These are phyloP conservation scores for Cladosporium sp. DNA, from an alignment of 2,329 filamentous ascomycete genomes.

Conservation along the genomic window DNA sequence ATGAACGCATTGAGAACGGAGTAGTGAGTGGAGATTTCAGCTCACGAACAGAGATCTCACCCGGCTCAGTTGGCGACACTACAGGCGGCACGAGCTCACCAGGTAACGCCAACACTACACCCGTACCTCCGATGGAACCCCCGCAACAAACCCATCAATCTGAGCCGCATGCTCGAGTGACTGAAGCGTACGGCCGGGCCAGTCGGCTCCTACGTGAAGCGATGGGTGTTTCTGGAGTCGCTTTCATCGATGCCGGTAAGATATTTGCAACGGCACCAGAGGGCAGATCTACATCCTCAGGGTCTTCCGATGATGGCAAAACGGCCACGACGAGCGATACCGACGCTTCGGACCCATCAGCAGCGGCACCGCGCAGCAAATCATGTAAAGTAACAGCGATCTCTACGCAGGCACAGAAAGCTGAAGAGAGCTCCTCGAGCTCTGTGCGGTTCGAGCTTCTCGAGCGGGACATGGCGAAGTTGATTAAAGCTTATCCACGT, in stretches of 20 bases:
- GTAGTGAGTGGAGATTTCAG: neutral
- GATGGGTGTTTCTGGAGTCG: slow-evolving; percentile 43
- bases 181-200: slow-evolving; percentile 40
- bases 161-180: neutral
- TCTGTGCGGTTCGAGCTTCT: neutral
- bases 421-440: neutral
- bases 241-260: slow-evolving; percentile 28
- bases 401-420: neutral
- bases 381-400: neutral
- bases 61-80: too few species aligned
- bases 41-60: too few species aligned
- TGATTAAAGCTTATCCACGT: slow-evolving; percentile 22
- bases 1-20: neutral
- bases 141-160: too few species aligned
- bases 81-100: too few species aligned
- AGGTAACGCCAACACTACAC: neutral
- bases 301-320: neutral
- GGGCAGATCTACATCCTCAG: neutral
- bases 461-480: neutral
- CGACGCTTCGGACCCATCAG: neutral
- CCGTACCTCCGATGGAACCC: too few species aligned
- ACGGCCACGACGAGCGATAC: neutral
- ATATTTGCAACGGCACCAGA: neutral
- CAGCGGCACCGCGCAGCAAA: neutral
- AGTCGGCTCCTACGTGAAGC: slow-evolving; percentile 46